Base-by-base conservation (phyloP, 202 grass and related monocot species). In the Setaria viridis region DNA sequence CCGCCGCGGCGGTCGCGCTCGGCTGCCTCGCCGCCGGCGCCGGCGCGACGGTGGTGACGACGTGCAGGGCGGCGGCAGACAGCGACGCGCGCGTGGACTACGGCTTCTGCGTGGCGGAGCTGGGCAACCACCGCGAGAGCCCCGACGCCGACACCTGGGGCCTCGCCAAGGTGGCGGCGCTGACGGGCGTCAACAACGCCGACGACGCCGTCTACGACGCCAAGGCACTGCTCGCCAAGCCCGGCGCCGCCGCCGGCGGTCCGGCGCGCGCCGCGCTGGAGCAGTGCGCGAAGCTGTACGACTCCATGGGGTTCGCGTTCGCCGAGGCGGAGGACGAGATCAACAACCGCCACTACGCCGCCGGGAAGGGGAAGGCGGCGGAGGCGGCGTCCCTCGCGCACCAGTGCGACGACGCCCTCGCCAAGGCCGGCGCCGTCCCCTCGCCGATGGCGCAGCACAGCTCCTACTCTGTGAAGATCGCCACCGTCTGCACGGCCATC, bases 121-220 rank as follows among this genome's bases (percentile, higher is more conserved):
- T 88, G 59, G 87, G 87, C 67, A 85, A 6, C n/a, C 81, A 88
- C 81, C 81, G 53, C 68, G 87, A 88, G n/a, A 88, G 81, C 81
- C 87, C 87, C 30, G 34, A 62, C 76, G 81, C 87, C 1, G 87
- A 88, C 39, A 15, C 50, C 20, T 85, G 81, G 81, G 87, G 87
- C 7, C 81, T 88, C 57, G 87, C 87, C 76, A 88, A 88, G 87
- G 87, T 88, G 81, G 87, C 87, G 4, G 87, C 87, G 20, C 87
- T 88, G 59, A 88, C 68, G 2, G 76, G 87, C 81, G 50, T 88
- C 76, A 82, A 80, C 17, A 58, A 84, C 87, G 76, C 82, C 60
- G 87, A 76, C 76, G n/a, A 89, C 76, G 74, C 87, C 0, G 69
- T 80, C 41, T 85, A 69, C 87, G 76, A 85, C 87, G 81, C 72